Conservation (phyloP, 306 rosid genomes). For the Lagenaria siceraria region DNA sequence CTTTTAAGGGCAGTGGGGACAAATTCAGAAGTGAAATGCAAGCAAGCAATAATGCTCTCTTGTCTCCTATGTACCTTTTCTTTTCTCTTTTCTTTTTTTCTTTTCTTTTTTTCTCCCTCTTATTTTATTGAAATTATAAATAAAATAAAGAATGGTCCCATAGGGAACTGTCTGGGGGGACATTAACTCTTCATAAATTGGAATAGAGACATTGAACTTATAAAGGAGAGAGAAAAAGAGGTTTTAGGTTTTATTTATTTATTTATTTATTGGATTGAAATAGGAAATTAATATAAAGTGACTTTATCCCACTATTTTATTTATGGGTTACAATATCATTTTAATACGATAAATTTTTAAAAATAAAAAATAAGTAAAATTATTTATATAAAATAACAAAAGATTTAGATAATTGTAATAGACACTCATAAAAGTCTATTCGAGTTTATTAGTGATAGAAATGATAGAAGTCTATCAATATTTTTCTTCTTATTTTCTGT, state of each 20-base stretch:
- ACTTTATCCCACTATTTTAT: not conserved
- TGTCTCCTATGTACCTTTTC: not conserved
- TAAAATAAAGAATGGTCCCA: not conserved
- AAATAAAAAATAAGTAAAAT: too few relatives aligned
- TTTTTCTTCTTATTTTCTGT: too few relatives aligned
- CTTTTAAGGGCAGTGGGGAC: not conserved
- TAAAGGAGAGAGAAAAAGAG: not conserved
- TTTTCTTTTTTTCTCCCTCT: not conserved
- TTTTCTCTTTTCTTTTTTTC: not conserved
- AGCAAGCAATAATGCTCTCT: constrained; percentile 5
- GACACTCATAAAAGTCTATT: too few relatives aligned
- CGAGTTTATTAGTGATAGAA: too few relatives aligned
- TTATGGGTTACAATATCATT: too few relatives aligned
- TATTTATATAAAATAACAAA: too few relatives aligned
- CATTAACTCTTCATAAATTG: not conserved
- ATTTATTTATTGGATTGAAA: too few relatives aligned
- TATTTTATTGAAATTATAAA: not conserved
- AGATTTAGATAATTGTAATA: too few relatives aligned
- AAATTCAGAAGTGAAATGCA: not conserved
- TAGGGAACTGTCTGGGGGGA: not conserved
- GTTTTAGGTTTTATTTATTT: too few relatives aligned
- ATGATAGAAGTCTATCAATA: too few relatives aligned
- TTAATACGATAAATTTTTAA: too few relatives aligned
- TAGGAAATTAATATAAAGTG: not conserved
- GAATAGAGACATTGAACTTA: not conserved